Conservation (phyloP, 2,329 filamentous ascomycete species). For the Periglandula ipomoeae region DNA sequence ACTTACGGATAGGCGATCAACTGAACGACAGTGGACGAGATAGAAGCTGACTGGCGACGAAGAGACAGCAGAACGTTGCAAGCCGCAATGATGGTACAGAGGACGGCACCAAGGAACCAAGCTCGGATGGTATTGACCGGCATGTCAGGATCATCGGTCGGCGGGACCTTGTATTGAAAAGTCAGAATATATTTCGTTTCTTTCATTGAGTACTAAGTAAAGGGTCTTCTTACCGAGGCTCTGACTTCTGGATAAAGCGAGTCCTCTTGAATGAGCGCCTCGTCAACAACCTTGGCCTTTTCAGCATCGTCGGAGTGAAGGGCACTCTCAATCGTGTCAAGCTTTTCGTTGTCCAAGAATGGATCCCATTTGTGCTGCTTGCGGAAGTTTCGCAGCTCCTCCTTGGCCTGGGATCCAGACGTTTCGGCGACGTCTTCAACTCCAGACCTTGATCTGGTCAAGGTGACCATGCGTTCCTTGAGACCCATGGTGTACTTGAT, state of each 20-base stretch:
- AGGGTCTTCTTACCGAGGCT: constrained; percentile 15
- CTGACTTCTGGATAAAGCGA: constrained; percentile 28
- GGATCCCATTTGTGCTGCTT: constrained; percentile 46
- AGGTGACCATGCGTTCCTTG: too few species aligned
- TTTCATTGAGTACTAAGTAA: too few species aligned
- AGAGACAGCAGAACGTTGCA: too few species aligned
- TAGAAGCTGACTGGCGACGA: too few species aligned
- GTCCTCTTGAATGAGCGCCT: constrained; percentile 39
- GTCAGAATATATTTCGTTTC: too few species aligned
- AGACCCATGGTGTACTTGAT: too few species aligned
- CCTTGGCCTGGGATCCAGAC: too few species aligned
- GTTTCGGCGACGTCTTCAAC: too few species aligned
- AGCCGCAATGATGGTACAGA: constrained; percentile 52
- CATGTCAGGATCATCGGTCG: constrained; percentile 38
- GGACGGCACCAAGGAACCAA: constrained; percentile 46
- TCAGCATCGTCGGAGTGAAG: constrained; percentile 33
- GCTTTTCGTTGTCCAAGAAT: constrained; percentile 42
- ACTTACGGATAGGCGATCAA: too few species aligned
- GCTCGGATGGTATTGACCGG: constrained; percentile 49
- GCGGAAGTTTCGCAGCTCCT: constrained; percentile 31
- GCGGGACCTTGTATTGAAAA: too few species aligned
- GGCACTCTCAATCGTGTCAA: constrained; percentile 39
- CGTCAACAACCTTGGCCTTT: constrained; percentile 34
- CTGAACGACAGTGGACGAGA: too few species aligned
- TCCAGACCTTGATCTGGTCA: too few species aligned